Evolutionary conservation across 805 yeast genomes (phyloP), one percentile per base, ranked within the genome.

Genomic region (Nakazawaea sp.): DNA sequence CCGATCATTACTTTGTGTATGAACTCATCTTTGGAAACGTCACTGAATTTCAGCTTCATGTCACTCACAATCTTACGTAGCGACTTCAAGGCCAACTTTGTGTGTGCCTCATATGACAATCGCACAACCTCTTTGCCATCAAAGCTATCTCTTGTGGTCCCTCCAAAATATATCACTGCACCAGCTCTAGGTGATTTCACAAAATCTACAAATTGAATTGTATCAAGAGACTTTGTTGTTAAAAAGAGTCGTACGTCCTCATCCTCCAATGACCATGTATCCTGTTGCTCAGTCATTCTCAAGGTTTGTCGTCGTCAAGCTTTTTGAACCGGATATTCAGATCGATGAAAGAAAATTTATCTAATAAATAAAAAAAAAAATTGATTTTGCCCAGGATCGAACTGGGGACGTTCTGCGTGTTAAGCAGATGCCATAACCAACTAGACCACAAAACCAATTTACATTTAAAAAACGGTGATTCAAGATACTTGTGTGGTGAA

Each of bases 391-490:
- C 97, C 97, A 89, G 97, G 97, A 87, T 90, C 96, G 97, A 90
- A 90, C 97, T 88, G 96, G 97, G 96, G 97, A 90, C 97, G 88
- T 85, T 85, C 92, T 87, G 96, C 96, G 96, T 89, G 97, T 89
- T 87, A 89, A 86, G 96, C 96, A 88, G 92, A 85, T 84, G 96
- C 95, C 96, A 89, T 89, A 78, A 88, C 96, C 96, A 68, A 88
- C 96, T 88, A 88, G 96, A 88, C 96, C 96, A 88, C 88, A 81
- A 78, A 80, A 79, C 92, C 92, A 61, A 40, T 51, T 53, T 21
- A 7, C 10, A 8, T 7, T 21, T 21, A 10, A 8, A 21, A 10
- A 21, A 21, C 7, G 24, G 10, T 21, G 7, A 7, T 21, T 21
- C 24, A 21, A 10, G 7, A 21, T 21, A 21, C 24, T 8, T 21